Evolutionary conservation across 768 basidiomycete genomes (phyloP), one percentile per base, ranked within the genome.

Genomic region (Multifurca ochricompacta): DNA sequence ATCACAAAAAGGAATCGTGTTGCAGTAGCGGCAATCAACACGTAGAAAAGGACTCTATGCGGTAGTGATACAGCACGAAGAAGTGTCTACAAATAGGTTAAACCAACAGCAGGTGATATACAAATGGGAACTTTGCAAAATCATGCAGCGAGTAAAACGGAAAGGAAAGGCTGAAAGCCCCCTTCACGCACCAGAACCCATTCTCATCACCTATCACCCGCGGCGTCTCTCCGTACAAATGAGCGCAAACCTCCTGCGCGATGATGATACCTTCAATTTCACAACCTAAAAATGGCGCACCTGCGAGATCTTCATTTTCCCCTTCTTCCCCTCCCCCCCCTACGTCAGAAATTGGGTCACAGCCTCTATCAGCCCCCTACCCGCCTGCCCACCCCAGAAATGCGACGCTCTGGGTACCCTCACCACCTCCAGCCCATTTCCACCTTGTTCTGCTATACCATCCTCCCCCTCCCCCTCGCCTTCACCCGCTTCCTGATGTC

Each of bases 301-400:
- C n/a, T n/a, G n/a, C n/a, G n/a, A n/a, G n/a, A n/a, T n/a, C n/a
- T n/a, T n/a, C n/a, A n/a, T n/a, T n/a, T 3, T 23, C 7, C 7
- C 8, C 23, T 14, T 13, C 3, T 18, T 16, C 31, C 40, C 18
- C 23, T 23, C 40, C 10, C 6, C 5, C 8, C 13, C 42, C 43
- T 51, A 47, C 1, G 35, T 39, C 30, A 59, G 42, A 16, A 59
- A 59, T 35, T 43, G 41, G 0, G 50, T 52, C 28, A 59, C 56
- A 28, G 54, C 49, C 40, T 58, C 55, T n/a, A 61, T 40, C 44
- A 61, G 25, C 13, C 48, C 52, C n/a, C 48, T 31, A 30, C 23
- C 35, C n/a, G 57, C 57, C 40, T 46, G 50, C 19, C 60, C 60
- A 40, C 48, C 42, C 60, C 60, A 61, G 49, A 61, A 61, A 47